phyloP scores from a whole-genome alignment of 148 eudicot species.

The Talinum fruticosum region DNA sequence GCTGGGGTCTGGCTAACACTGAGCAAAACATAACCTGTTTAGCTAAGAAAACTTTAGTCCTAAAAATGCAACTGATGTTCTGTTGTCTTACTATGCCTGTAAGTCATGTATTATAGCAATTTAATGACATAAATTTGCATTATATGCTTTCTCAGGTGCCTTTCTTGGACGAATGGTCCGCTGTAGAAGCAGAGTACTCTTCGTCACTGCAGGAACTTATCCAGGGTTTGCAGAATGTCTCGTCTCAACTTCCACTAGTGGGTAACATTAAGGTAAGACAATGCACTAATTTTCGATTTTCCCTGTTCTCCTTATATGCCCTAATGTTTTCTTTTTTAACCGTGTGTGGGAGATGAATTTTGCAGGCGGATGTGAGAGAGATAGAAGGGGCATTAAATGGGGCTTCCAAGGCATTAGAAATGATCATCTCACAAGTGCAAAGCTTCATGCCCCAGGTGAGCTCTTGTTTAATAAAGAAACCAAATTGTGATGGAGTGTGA shows the following conservation, averaged over 20 bases:
- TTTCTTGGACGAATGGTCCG: conserved; percentile 65
- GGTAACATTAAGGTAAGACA: conserved; percentile 62
- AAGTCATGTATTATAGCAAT: neutral
- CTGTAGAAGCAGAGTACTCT: conserved; percentile 57
- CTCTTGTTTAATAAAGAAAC: neutral
- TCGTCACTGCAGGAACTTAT: conserved; percentile 45
- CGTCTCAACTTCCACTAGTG: conserved; percentile 60
- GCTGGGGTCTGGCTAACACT: neutral
- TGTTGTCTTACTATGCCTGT: neutral
- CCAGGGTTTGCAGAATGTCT: conserved; percentile 50
- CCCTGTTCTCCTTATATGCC: neutral
- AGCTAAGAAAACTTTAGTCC: neutral
- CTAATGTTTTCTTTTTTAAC: neutral
- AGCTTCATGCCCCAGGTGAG: conserved; percentile 53
- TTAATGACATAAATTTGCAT: neutral
- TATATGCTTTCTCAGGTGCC: conserved; percentile 46
- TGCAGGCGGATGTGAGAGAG: conserved; percentile 53
- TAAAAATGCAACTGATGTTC: neutral
- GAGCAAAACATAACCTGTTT: neutral
- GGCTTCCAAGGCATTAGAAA: conserved; percentile 53
- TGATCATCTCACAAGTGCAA: conserved; percentile 43
- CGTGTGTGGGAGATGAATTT: conserved; percentile 9
- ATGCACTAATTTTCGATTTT: too few relatives aligned
- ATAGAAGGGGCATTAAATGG: conserved; percentile 51
- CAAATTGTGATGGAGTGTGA: neutral